phyloP scores from a whole-genome alignment of 345 rosid genomes.

The Mallotus nudiflorus region DNA sequence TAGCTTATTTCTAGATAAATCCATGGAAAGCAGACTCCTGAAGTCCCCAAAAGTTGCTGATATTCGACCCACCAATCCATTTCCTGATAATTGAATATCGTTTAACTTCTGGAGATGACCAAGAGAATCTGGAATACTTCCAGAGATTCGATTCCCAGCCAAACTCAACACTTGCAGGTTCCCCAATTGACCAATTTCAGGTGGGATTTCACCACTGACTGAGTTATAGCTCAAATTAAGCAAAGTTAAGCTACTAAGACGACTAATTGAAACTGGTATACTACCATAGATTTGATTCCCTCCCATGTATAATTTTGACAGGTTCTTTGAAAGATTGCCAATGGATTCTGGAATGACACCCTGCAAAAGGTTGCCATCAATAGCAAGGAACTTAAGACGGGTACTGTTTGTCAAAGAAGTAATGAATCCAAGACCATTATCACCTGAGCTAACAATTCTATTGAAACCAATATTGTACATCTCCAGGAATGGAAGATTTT shows the following conservation, averaged over 20 bases:
- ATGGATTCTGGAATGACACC: slow-evolving; percentile 46
- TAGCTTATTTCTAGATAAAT: slow-evolving; percentile 48
- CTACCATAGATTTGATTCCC: slow-evolving; percentile 36
- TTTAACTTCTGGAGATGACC: slow-evolving; percentile 41
- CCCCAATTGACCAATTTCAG: slow-evolving; percentile 37
- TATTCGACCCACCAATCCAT: slow-evolving; percentile 39
- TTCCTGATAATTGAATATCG: slow-evolving; percentile 44
- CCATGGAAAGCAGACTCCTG: slow-evolving; percentile 40
- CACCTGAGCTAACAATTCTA: slow-evolving; percentile 27
- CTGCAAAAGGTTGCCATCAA: slow-evolving; percentile 39
- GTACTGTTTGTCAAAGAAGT: slow-evolving; percentile 42
- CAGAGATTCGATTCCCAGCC: slow-evolving; percentile 41
- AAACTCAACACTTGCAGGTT: slow-evolving; percentile 41
- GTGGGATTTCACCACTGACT: slow-evolving; percentile 45
- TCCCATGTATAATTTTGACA: slow-evolving; percentile 39
- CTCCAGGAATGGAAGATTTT: too few relatives aligned
- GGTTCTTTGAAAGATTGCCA: slow-evolving; percentile 43
- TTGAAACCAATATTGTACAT: slow-evolving; percentile 41
- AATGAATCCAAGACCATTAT: slow-evolving; percentile 36
- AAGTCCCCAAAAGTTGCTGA: slow-evolving; percentile 44
- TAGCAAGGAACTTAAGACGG: slow-evolving; percentile 37
- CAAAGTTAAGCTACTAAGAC: slow-evolving; percentile 40
- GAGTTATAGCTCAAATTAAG: slow-evolving; percentile 41
- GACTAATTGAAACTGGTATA: slow-evolving; percentile 36
- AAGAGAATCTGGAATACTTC: slow-evolving; percentile 38